These are phyloP conservation scores for Alternaria sp. DNA, from an alignment of 2,329 filamentous ascomycete species.

Conservation along the genomic window DNA sequence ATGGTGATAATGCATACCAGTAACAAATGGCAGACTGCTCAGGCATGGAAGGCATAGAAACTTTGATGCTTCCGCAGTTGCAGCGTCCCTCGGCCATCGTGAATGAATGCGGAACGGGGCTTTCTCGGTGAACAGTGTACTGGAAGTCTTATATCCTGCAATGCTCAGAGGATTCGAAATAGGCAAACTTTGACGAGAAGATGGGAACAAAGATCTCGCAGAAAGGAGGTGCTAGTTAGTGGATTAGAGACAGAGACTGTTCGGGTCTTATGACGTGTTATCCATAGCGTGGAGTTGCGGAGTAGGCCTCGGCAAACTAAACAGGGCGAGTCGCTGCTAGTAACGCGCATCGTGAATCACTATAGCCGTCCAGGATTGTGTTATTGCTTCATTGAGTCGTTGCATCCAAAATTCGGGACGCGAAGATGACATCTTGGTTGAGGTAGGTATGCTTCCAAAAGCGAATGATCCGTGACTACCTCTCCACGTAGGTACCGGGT, in stretches of 20 bases:
- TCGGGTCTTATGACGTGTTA: not conserved
- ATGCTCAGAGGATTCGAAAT: not conserved
- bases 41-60: constrained; percentile 30
- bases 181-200: not conserved
- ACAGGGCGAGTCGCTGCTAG: not conserved
- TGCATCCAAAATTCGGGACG: no score
- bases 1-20: constrained; percentile 22
- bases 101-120: not conserved
- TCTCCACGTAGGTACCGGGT: not conserved
- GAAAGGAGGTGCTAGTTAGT: not conserved
- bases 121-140: not conserved
- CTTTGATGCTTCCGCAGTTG: constrained; percentile 39
- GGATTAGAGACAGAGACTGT: no score
- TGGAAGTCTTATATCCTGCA: not conserved
- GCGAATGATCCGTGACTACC: not conserved
- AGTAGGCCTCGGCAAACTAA: not conserved
- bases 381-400: not conserved
- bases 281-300: not conserved
- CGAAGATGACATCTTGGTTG: not conserved
- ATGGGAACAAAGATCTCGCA: not conserved
- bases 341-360: not conserved
- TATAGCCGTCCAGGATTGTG: not conserved
- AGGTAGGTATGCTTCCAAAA: not conserved
- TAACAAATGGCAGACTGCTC: constrained; percentile 35
- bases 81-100: constrained; percentile 37